phyloP scores from a whole-genome alignment of 495 filamentous ascomycete species.

The Oleoguttula mirabilis region DNA sequence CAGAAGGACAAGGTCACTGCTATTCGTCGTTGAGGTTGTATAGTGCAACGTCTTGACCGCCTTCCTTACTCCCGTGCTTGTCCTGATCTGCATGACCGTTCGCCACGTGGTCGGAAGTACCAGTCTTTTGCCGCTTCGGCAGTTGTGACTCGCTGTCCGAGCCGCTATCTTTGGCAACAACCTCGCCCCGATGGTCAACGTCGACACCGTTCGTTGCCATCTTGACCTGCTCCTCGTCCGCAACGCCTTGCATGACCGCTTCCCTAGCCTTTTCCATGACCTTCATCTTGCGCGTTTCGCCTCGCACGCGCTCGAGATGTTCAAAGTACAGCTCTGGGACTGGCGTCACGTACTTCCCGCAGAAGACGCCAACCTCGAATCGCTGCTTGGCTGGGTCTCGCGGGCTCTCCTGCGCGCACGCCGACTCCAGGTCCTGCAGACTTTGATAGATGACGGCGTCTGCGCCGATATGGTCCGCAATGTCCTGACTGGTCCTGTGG shows the following conservation, averaged over 20 bases:
- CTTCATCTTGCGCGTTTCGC: conserved; percentile 62
- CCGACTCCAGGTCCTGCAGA: conserved; percentile 67
- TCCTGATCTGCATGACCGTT: too few relatives aligned
- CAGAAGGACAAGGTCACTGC: not conserved
- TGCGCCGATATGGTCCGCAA: conserved; percentile 76
- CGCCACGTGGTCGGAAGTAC: not conserved
- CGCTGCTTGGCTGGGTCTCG: conserved; percentile 40
- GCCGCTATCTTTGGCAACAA: conserved; percentile 32
- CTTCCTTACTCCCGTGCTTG: too few relatives aligned
- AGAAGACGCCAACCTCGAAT: conserved; percentile 97
- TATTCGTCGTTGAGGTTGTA: not conserved
- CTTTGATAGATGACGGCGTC: conserved; percentile 86
- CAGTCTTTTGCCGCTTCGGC: conserved; percentile 8
- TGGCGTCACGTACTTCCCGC: conserved; percentile 76
- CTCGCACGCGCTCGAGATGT: conserved; percentile 64
- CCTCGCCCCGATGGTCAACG: conserved; percentile 44
- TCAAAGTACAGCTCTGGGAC: conserved; percentile 78
- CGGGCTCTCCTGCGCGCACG: conserved; percentile 61
- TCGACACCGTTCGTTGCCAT: conserved; percentile 52
- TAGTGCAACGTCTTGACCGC: not conserved
- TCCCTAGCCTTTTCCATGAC: conserved; percentile 56
- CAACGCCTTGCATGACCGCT: conserved; percentile 54
- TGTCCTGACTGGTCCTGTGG: conserved; percentile 51
- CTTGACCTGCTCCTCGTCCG: conserved; percentile 47
- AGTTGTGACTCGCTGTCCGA: conserved; percentile 11